Base-by-base conservation (phyloP, 805 yeast genomes). In the Hanseniaspora vineae region DNA sequence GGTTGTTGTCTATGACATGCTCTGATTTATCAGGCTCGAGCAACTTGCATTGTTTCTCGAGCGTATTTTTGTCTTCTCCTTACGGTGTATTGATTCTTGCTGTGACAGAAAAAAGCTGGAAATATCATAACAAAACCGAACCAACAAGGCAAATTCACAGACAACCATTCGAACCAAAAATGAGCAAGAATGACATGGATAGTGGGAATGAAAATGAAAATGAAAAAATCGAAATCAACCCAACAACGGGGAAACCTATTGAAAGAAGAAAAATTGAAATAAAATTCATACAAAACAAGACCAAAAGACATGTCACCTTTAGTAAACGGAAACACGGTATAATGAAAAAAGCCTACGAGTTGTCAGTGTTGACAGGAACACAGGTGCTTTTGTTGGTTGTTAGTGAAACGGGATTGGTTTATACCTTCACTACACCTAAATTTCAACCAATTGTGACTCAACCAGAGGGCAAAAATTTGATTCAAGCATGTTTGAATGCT, bases 281-380 rank as follows among this genome's bases (percentile, higher is more conserved):
- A 65, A 86, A 87, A 71, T 92, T 92, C 62, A 92, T 92, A 60
- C 96, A 90, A 70, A 97, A 92, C 67, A 92, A 92, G 70, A 86
- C 96, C 18, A 80, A 98, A 66, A 85, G 98, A 61, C 98, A 92
- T 68, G 94, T 92, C 58, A 92, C 98, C 31, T 92, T 92, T 61
- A 87, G 97, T 47, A 92, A 92, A 71, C 84, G 98, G 69, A 90
- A 90, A 69, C 97, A 96, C 43, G 98, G 98, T 57, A 90, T 92
- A 60, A 92, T 92, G 98, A 92, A 92, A 71, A 92, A 92, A 71
- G 98, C 98, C n/a, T 92, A 90, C 68, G 98, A 92, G 66, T 75
- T 92, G 54, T 84, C 95, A 18, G 97, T 92, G 46, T 75, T 92
- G 58, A 92, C 98, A 13, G 98, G 98, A 49, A 92, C 98, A 32